These are phyloP conservation scores for Pestalotiopsis sp. DNA, from an alignment of 2,329 filamentous ascomycete species.

Conservation along the genomic window DNA sequence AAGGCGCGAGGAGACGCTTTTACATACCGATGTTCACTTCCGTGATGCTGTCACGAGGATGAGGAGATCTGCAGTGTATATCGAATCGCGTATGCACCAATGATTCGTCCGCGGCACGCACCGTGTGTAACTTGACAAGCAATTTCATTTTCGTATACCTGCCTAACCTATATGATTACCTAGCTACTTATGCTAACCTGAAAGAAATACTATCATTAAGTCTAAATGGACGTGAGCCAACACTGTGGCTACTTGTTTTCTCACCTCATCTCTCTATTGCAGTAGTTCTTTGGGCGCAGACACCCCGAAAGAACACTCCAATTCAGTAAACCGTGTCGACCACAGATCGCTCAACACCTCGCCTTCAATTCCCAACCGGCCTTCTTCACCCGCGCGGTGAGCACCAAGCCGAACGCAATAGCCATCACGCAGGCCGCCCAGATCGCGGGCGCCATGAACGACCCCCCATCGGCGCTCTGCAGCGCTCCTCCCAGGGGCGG, in stretches of 20 bases:
- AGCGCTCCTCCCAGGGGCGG: conserved; percentile 40
- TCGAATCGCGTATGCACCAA: background rate
- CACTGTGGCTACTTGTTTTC: background rate
- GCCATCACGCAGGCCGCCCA: conserved; percentile 35
- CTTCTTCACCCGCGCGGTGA: conserved; percentile 20
- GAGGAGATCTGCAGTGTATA: background rate
- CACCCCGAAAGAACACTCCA: background rate
- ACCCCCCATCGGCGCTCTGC: conserved; percentile 25
- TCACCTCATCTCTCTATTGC: background rate
- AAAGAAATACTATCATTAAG: background rate
- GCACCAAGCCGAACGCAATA: conserved; percentile 25
- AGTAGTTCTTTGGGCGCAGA: background rate
- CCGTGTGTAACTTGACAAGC: background rate
- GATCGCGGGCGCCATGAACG: conserved; percentile 28
- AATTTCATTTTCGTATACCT: background rate
- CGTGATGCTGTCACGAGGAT: background rate
- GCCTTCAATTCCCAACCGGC: conserved; percentile 20
- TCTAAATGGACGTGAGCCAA: background rate
- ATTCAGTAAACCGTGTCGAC: background rate
- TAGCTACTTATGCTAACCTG: background rate
- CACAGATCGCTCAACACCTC: conserved; percentile 17
- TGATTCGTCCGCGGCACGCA: background rate
- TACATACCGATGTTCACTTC: background rate
- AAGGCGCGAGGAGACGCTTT: background rate
- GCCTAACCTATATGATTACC: background rate